phyloP scores from a whole-genome alignment of 768 basidiomycete genomes.

The Tephrocybe sp. region DNA sequence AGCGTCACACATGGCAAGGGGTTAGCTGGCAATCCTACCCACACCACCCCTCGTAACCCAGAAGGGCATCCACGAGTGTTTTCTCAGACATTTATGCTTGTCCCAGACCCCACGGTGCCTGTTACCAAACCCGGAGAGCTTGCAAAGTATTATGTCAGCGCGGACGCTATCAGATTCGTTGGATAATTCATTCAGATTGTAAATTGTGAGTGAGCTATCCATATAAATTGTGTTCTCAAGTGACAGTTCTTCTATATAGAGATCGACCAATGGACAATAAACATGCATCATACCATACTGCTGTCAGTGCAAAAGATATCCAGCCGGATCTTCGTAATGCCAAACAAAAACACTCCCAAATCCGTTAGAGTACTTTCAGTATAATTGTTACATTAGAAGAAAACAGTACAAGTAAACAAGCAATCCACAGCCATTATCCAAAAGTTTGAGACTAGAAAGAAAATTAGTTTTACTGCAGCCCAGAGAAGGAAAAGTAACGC shows the following conservation, averaged over 20 bases:
- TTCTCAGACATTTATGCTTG: conserved; percentile 84
- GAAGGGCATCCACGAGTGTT: conserved; percentile 85
- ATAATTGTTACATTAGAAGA: conserved; percentile 10
- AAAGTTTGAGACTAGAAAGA: conserved; percentile 80
- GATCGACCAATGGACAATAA: not conserved
- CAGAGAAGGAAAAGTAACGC: conserved; percentile 18
- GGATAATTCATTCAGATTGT: conserved; percentile 31
- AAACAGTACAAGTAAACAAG: conserved; percentile 10
- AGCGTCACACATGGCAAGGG: conserved; percentile 70
- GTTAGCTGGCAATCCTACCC: conserved; percentile 54
- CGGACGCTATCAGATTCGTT: conserved; percentile 81
- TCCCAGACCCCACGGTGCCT: conserved; percentile 67
- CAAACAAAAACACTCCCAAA: not conserved
- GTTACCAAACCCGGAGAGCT: conserved; percentile 67
- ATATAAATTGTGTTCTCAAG: not conserved
- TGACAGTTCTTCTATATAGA: not conserved
- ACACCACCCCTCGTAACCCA: conserved; percentile 46
- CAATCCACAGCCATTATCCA: conserved; percentile 41
- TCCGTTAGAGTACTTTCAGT: conserved; percentile 5
- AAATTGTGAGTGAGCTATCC: conserved; percentile 10
- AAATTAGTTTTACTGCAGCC: conserved; percentile 15
- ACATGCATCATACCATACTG: conserved; percentile 2
- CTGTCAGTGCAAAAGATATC: conserved; percentile 5
- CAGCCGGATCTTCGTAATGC: not conserved
- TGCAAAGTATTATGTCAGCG: conserved; percentile 78